Percentiles rank a stretch among this genome's conserved stretches.
These are phyloP conservation scores for Coelastrella sp. DNA, from an alignment of 139 green algal species.

Conservation along the genomic window DNA sequence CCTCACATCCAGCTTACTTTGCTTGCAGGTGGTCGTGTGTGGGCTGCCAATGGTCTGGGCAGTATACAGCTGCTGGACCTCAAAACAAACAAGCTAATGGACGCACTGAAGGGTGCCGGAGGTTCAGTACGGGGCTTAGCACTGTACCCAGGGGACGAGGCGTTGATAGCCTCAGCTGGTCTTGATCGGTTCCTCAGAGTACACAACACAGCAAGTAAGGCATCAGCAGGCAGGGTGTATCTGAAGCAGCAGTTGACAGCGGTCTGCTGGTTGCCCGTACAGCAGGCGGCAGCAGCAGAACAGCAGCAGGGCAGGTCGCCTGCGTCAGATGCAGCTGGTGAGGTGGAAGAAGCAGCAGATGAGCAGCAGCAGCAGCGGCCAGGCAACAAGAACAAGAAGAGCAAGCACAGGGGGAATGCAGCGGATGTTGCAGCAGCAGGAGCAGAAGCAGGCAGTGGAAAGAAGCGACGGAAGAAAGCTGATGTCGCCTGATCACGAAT, in stretches of 20 bases:
- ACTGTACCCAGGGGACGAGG: slow-evolving; percentile 56
- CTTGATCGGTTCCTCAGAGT: slow-evolving; percentile 81
- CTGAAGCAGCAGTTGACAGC: slow-evolving; percentile 75
- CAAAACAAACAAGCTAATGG: slow-evolving; percentile 51
- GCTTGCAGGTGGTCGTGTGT: slow-evolving; percentile 65
- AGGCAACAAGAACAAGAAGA: neutral
- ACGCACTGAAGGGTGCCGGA: slow-evolving; percentile 62
- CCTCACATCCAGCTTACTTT: neutral
- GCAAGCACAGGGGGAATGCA: neutral
- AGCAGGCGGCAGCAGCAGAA: slow-evolving; percentile 5
- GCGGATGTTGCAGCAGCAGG: neutral
- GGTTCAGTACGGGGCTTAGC: slow-evolving; percentile 65
- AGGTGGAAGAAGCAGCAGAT: neutral
- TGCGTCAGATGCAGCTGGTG: slow-evolving; percentile 7
- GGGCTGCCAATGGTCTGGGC: slow-evolving; percentile 73
- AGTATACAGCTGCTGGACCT: slow-evolving; percentile 75
- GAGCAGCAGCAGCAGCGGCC: neutral
- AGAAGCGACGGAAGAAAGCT: neutral
- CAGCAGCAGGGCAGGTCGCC: neutral
- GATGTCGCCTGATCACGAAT: neutral
- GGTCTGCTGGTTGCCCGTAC: slow-evolving; percentile 53
- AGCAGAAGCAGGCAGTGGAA: neutral
- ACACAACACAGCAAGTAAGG: slow-evolving; percentile 59
- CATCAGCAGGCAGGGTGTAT: slow-evolving; percentile 68
- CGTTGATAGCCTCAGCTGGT: slow-evolving; percentile 70